A percentile compares a stretch with the other conserved stretches of the same genome.
Evolutionary conservation across 1,284 basidiomycete species (phyloP).

Genomic region (Moesziomyces parantarcticus): DNA sequence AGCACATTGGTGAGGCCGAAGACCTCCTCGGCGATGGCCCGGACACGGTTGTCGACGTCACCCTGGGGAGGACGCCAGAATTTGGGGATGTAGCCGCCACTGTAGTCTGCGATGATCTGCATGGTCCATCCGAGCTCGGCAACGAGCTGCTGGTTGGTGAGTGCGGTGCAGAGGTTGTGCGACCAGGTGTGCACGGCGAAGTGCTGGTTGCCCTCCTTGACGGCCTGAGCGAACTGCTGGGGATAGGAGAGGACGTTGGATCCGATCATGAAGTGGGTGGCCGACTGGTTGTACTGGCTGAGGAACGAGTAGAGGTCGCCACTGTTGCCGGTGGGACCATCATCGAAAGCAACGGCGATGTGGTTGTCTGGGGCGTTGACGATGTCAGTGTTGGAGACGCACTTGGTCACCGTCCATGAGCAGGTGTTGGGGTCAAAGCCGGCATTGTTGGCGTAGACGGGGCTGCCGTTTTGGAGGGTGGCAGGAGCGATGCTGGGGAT

Average conservation of each 20-base stretch:
- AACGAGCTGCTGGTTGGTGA: slow-evolving; percentile 88
- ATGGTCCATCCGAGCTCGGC: slow-evolving; percentile 93
- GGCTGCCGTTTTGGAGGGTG: slow-evolving; percentile 18
- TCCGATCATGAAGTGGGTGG: slow-evolving; percentile 93
- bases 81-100: slow-evolving; percentile 63
- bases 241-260: slow-evolving; percentile 85
- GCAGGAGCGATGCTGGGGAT: slow-evolving; percentile 51
- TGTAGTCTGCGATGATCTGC: slow-evolving; percentile 76
- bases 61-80: slow-evolving; percentile 69
- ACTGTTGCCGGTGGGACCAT: slow-evolving; percentile 84
- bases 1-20: slow-evolving; percentile 66
- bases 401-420: slow-evolving; percentile 69
- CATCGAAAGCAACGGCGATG: slow-evolving; percentile 72
- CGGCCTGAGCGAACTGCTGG: slow-evolving; percentile 77
- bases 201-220: slow-evolving; percentile 78
- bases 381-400: slow-evolving; percentile 73
- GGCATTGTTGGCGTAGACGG: slow-evolving; percentile 43
- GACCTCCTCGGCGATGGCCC: slow-evolving; percentile 60
- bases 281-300: slow-evolving; percentile 74
- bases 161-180: slow-evolving; percentile 75
- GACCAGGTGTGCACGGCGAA: slow-evolving; percentile 71
- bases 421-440: slow-evolving; percentile 34
- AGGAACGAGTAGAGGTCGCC: slow-evolving; percentile 76
- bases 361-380: slow-evolving; percentile 73
- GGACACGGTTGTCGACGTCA: slow-evolving; percentile 67